Conservation (phyloP, 768 basidiomycete species). For the Crassisporium funariophilum region DNA sequence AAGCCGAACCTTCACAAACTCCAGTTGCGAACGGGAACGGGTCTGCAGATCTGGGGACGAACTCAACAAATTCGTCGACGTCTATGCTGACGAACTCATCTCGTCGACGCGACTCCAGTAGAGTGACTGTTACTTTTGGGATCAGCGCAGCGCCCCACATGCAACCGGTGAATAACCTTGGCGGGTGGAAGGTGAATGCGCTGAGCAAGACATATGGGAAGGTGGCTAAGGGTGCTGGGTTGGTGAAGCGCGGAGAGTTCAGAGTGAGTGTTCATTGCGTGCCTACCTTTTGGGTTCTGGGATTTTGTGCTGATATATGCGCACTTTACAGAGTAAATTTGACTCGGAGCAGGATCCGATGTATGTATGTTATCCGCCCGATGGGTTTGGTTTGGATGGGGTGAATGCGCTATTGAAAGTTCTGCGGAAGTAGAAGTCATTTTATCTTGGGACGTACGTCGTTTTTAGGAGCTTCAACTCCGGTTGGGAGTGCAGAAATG, state of each 20-base stretch:
- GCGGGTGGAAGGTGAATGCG: constrained; percentile 48
- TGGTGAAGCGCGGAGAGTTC: constrained; percentile 46
- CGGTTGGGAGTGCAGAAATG: no score
- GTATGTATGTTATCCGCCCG: constrained; percentile 54
- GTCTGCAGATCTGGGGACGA: no score
- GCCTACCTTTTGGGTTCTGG: no score
- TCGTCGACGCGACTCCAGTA: no score
- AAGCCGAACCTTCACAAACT: neutral
- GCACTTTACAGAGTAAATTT: constrained; percentile 47
- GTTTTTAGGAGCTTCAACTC: no score
- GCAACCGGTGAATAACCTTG: constrained; percentile 42
- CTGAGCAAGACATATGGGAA: constrained; percentile 45
- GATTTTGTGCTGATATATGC: no score
- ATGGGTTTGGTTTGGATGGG: constrained; percentile 49
- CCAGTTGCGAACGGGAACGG: neutral
- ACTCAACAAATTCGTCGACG: no score
- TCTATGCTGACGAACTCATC: no score
- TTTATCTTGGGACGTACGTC: no score
- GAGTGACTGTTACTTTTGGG: constrained; percentile 47
- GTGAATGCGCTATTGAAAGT: constrained; percentile 44
- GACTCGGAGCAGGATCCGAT: constrained; percentile 42
- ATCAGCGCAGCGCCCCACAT: constrained; percentile 47
- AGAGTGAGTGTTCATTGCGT: constrained; percentile 42
- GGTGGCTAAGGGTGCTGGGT: constrained; percentile 39
- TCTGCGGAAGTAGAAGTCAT: constrained; percentile 33